phyloP scores from a whole-genome alignment of 345 rosid genomes.

The Pugionium dolabratum region DNA sequence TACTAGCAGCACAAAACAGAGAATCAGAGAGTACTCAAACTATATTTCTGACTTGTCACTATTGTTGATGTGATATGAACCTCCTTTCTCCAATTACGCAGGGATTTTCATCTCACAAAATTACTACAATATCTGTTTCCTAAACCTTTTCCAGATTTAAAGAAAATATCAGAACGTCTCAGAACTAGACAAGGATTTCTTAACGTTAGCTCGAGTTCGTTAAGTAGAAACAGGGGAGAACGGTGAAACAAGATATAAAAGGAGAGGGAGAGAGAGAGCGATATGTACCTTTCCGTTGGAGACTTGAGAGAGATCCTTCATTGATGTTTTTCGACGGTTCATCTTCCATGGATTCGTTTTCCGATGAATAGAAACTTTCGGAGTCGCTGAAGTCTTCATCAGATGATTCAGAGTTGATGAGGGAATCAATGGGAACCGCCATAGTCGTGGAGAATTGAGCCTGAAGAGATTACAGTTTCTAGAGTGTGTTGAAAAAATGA shows the following conservation, averaged over 20 bases:
- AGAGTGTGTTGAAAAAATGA: neutral
- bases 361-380: slow-evolving; percentile 8
- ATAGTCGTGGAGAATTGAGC: slow-evolving; percentile 8
- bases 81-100: neutral
- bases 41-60: no score
- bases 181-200: neutral
- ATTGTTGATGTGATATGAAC: neutral
- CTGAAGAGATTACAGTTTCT: neutral
- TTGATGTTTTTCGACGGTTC: slow-evolving; percentile 18
- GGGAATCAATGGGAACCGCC: slow-evolving; percentile 23
- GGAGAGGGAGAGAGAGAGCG: slow-evolving; percentile 5
- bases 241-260: neutral
- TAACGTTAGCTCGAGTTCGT: neutral
- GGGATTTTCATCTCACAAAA: neutral
- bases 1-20: neutral
- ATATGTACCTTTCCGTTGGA: neutral
- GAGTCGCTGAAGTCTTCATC: slow-evolving; percentile 21
- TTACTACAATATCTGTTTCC: neutral
- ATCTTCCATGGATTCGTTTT: slow-evolving; percentile 29
- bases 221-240: neutral
- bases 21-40: neutral
- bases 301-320: slow-evolving; percentile 1
- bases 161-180: neutral
- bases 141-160: neutral
- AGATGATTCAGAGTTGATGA: slow-evolving; percentile 20